A percentile compares a stretch with the other conserved stretches of the same genome.
Evolutionary conservation across 257 asterid genomes (phyloP).

Genomic region (Solanum pinnatisectum): DNA sequence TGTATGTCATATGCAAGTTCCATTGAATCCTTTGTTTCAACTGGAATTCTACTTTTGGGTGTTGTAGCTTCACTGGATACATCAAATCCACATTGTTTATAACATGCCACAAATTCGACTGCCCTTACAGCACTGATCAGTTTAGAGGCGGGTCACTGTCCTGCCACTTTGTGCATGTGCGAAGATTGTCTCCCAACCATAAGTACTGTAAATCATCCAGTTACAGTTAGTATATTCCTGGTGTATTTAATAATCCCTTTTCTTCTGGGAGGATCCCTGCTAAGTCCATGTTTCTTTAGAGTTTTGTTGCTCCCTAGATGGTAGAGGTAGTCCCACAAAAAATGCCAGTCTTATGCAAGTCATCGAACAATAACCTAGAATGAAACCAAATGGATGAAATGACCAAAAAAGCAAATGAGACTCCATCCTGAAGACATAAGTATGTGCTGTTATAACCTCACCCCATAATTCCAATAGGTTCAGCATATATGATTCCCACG

Average conservation of each 20-base stretch:
- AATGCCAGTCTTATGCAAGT: conserved; percentile 82
- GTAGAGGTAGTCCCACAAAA: conserved; percentile 77
- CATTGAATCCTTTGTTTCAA: not conserved
- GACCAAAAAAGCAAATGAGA: not conserved
- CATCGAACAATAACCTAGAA: conserved; percentile 64
- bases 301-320: conserved; percentile 67
- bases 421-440: not conserved
- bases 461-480: conserved; percentile 84
- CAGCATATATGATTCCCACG: conserved; percentile 78
- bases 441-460: conserved; percentile 41
- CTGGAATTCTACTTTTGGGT: not conserved
- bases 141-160: not conserved
- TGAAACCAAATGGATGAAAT: not conserved
- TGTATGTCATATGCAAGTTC: conserved; percentile 24
- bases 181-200: not conserved
- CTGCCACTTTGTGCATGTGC: not conserved
- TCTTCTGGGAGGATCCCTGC: conserved; percentile 58
- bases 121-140: too few relatives aligned
- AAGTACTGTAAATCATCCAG: not conserved
- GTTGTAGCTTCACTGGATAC: conserved; percentile 7
- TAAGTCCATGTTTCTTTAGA: conserved; percentile 64
- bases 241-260: conserved; percentile 22
- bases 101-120: conserved; percentile 29
- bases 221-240: not conserved
- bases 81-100: not conserved